phyloP scores from a whole-genome alignment of 441 rosid genomes.

The Manihot esculenta region DNA sequence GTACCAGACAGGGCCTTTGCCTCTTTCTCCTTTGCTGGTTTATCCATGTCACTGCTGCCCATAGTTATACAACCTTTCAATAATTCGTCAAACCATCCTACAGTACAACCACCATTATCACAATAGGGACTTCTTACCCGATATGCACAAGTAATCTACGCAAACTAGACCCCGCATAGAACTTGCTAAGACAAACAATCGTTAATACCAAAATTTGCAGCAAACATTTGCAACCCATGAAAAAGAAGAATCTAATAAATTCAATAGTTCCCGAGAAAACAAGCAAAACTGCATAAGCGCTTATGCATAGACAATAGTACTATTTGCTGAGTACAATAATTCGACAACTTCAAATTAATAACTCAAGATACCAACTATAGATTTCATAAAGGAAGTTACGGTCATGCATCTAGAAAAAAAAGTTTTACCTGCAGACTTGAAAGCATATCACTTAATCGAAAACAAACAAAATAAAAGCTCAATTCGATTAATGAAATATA shows the following conservation, averaged over 20 bases:
- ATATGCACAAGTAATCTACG: not conserved
- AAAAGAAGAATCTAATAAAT: not conserved
- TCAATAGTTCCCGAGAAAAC: not conserved
- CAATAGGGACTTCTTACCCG: slow-evolving; percentile 15
- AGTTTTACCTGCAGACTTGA: too few relatives aligned
- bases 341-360: not conserved
- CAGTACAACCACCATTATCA: slow-evolving; percentile 31
- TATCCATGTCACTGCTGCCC: slow-evolving; percentile 75
- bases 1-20: slow-evolving; percentile 51
- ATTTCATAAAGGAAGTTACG: not conserved
- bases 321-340: not conserved
- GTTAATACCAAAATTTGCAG: not conserved
- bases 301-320: not conserved
- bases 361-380: not conserved
- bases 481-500: not conserved
- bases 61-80: slow-evolving; percentile 39
- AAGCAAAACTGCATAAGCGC: not conserved
- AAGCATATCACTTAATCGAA: slow-evolving; percentile 1
- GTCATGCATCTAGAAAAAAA: not conserved
- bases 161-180: not conserved
- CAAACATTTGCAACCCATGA: not conserved
- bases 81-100: slow-evolving; percentile 51
- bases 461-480: not conserved
- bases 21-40: slow-evolving; percentile 75
- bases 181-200: not conserved